Percentiles rank a stretch among this genome's conserved stretches.
Evolutionary conservation across 1,284 basidiomycete genomes (phyloP).

Genomic region (Leccinum griseonigrum): DNA sequence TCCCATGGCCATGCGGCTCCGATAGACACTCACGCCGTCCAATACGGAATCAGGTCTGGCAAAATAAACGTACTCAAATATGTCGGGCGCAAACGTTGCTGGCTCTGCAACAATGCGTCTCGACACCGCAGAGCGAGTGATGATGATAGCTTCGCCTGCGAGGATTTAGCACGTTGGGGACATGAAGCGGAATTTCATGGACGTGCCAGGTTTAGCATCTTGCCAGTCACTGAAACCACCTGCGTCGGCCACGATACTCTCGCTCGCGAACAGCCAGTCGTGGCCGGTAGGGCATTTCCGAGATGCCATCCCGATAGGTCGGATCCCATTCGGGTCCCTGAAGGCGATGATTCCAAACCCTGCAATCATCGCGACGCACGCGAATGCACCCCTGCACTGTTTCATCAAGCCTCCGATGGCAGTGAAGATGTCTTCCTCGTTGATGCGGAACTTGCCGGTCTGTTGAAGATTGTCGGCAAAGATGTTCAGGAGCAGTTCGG

Average conservation of each 20-base stretch:
- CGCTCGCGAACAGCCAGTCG: conserved; percentile 93
- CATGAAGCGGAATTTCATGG: background rate
- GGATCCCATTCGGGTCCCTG: conserved; percentile 98
- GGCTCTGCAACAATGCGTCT: conserved; percentile 72
- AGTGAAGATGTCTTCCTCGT: conserved; percentile 98
- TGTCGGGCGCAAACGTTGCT: conserved; percentile 91
- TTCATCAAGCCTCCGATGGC: conserved; percentile 90
- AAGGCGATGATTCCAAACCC: conserved; percentile 99
- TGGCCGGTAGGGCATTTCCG: conserved; percentile 55
- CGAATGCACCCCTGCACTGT: conserved; percentile 91
- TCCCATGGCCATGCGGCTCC: conserved; percentile 99
- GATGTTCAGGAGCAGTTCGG: conserved; percentile 95
- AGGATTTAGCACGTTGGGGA: conserved; percentile 4
- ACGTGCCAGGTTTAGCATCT: conserved; percentile 86
- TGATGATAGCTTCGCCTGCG: conserved; percentile 91
- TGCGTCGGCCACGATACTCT: conserved; percentile 96
- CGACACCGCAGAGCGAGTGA: conserved; percentile 76
- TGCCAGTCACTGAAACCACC: conserved; percentile 90
- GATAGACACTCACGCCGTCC: conserved; percentile 96
- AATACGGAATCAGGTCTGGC: conserved; percentile 97
- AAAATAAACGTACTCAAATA: conserved; percentile 99
- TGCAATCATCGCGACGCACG: conserved; percentile 97
- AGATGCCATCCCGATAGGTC: conserved; percentile 84
- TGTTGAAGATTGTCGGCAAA: conserved; percentile 98
- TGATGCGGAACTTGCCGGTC: conserved; percentile 99